Percentiles rank a stretch among this genome's conserved stretches.
These are phyloP conservation scores for Zygosaccharomyces rouxii DNA, from an alignment of 805 yeast genomes.

Conservation along the genomic window DNA sequence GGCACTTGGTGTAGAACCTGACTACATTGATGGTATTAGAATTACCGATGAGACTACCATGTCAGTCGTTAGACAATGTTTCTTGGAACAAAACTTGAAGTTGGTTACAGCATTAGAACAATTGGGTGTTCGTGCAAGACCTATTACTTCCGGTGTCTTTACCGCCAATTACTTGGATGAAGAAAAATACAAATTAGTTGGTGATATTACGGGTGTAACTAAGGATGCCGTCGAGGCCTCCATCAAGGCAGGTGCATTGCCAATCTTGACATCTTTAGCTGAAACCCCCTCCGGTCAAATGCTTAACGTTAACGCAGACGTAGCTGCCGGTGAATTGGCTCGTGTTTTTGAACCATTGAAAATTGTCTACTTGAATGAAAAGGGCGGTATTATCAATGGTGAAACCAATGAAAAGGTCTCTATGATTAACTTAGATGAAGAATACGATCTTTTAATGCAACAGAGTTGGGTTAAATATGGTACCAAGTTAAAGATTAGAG, in stretches of 20 bases:
- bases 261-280: slow-evolving; percentile 92
- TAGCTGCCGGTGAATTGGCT: slow-evolving; percentile 97
- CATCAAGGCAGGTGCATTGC: slow-evolving; percentile 93
- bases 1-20: slow-evolving; percentile 92
- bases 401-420: slow-evolving; percentile 85
- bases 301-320: slow-evolving; percentile 96
- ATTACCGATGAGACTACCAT: slow-evolving; percentile 92
- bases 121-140: slow-evolving; percentile 97
- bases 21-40: slow-evolving; percentile 93
- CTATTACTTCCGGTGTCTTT: slow-evolving; percentile 97
- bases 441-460: slow-evolving; percentile 83
- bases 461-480: slow-evolving; percentile 99
- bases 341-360: slow-evolving; percentile 95
- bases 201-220: slow-evolving; percentile 80
- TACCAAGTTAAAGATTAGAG: slow-evolving; percentile 93
- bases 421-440: slow-evolving; percentile 91
- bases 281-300: slow-evolving; percentile 97
- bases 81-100: slow-evolving; percentile 90
- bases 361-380: slow-evolving; percentile 93
- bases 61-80: slow-evolving; percentile 93
- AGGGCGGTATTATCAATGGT: slow-evolving; percentile 95
- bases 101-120: slow-evolving; percentile 93
- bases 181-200: slow-evolving; percentile 88
- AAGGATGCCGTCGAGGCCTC: slow-evolving; percentile 90
- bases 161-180: slow-evolving; percentile 87